Evolutionary conservation across 106 monocot genomes (phyloP), one percentile per base, ranked within the genome.

Genomic region (Dendrobium huoshanense): DNA sequence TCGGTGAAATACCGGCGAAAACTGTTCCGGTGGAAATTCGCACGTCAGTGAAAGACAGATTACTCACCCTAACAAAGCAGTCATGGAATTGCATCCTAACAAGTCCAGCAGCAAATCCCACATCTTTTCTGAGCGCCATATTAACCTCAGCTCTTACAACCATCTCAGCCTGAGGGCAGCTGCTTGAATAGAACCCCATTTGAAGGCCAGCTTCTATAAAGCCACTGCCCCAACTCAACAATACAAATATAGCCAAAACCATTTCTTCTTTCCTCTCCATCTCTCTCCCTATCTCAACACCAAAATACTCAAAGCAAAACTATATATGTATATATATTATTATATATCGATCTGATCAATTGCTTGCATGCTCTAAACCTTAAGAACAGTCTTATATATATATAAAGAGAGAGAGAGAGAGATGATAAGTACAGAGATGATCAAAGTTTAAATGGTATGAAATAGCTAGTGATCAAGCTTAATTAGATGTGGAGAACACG

Each of bases 31-130:
- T 0, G 27, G 27, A 27, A 27, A 27, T 27, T 27, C 27, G 0
- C 27, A 27, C 4, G 1, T 18, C 6, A 41, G 4, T 19, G 25
- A 3, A 25, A 76, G 49, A n/a, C 9, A 76, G 24, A 22, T 24
- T 67, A 25, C 20, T 7, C 78, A 88, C 88, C 81, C 83, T 79
- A 42, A 88, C 86, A 75, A 88, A 88, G 79, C 86, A 86, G 54
- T 88, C 88, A 22, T 88, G 88, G 68, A 88, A 88, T 58, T 80
- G 80, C 85, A 88, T 64, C 58, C 88, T 75, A 41, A 88, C 55
- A 41, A 88, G 79, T 17, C 78, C 80, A 41, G 88, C 88, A 47
- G 78, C 83, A 0, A 84, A 17, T 16, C 83, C 85, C 9, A 64
- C 47, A 48, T 86, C 56, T 7, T 75, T 33, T 16, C 70, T 43